A percentile compares a stretch with the other conserved stretches of the same genome.
These are phyloP conservation scores for Tricholoma sp. DNA, from an alignment of 768 basidiomycete genomes.

Conservation along the genomic window DNA sequence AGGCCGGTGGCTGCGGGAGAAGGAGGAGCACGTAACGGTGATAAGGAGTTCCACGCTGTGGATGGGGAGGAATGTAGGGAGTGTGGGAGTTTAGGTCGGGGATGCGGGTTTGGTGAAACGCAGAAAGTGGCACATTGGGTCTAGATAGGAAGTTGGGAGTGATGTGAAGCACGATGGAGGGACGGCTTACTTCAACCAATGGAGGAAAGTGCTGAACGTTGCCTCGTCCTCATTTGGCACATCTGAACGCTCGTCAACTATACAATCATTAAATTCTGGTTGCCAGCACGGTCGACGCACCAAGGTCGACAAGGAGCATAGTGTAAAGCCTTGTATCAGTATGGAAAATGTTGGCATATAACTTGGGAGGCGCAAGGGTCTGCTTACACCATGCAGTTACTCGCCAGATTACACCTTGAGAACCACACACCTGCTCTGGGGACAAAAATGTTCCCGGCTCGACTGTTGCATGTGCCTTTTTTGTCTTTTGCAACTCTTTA, in stretches of 20 bases:
- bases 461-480: slow-evolving; percentile 39
- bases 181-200: slow-evolving; percentile 74
- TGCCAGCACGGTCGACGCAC: slow-evolving; percentile 31
- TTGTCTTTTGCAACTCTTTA: slow-evolving; percentile 25
- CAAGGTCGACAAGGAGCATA: slow-evolving; percentile 83
- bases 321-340: slow-evolving; percentile 79
- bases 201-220: slow-evolving; percentile 69
- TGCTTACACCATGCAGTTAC: slow-evolving; percentile 19
- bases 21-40: slow-evolving; percentile 85
- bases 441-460: slow-evolving; percentile 67
- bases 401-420: background rate
- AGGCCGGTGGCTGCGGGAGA: slow-evolving; percentile 56
- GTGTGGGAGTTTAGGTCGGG: slow-evolving; percentile 51
- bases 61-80: slow-evolving; percentile 85
- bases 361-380: slow-evolving; percentile 60
- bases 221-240: slow-evolving; percentile 68
- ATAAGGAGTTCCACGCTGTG: slow-evolving; percentile 81
- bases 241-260: slow-evolving; percentile 40
- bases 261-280: background rate
- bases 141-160: slow-evolving; percentile 31
- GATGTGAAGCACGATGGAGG: slow-evolving; percentile 3
- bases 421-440: slow-evolving; percentile 57
- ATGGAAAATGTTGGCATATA: slow-evolving; percentile 80
- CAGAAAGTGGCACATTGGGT: slow-evolving; percentile 78
- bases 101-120: slow-evolving; percentile 39